Evolutionary conservation across 2,329 filamentous ascomycete species (phyloP).

Genomic region (Aciculosporium take): DNA sequence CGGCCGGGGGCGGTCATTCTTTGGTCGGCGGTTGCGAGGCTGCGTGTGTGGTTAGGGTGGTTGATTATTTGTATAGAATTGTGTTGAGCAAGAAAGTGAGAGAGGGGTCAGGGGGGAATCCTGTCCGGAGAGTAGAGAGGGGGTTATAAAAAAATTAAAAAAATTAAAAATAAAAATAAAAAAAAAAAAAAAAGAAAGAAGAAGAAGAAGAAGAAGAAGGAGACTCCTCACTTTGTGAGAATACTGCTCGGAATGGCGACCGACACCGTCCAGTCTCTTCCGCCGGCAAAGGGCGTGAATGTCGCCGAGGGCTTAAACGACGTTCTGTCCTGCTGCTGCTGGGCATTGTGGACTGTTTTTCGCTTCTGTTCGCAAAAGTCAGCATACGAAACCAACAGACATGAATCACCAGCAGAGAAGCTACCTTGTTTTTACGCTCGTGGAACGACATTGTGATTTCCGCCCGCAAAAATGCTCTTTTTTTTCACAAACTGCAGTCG

Average conservation of each 20-base stretch:
- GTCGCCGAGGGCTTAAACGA: conserved; percentile 52
- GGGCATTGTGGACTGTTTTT: conserved; percentile 29
- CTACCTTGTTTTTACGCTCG: conserved; percentile 20
- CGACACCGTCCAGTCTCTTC: conserved; percentile 59
- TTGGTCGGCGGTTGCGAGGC: conserved; percentile 58
- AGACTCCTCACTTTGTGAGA: conserved; percentile 47
- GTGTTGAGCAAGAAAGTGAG: too few relatives aligned
- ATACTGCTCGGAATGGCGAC: conserved; percentile 69
- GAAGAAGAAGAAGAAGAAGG: not conserved
- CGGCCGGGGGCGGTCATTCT: conserved; percentile 59
- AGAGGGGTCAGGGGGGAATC: not conserved
- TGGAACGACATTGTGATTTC: conserved; percentile 21
- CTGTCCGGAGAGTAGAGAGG: not conserved
- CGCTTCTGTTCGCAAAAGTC: conserved; percentile 28
- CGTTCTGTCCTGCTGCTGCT: conserved; percentile 20
- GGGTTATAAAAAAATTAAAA: too few relatives aligned
- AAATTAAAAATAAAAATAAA: too few relatives aligned
- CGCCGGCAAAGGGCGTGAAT: conserved; percentile 48
- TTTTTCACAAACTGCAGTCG: not conserved
- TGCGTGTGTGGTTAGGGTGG: conserved; percentile 17
- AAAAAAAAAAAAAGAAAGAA: too few relatives aligned
- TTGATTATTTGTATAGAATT: not conserved
- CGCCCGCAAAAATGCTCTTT: too few relatives aligned
- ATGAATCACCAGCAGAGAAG: not conserved
- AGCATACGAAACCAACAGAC: not conserved